phyloP scores from a whole-genome alignment of 192 early-diverging fungal species.

The Podila verticillata region DNA sequence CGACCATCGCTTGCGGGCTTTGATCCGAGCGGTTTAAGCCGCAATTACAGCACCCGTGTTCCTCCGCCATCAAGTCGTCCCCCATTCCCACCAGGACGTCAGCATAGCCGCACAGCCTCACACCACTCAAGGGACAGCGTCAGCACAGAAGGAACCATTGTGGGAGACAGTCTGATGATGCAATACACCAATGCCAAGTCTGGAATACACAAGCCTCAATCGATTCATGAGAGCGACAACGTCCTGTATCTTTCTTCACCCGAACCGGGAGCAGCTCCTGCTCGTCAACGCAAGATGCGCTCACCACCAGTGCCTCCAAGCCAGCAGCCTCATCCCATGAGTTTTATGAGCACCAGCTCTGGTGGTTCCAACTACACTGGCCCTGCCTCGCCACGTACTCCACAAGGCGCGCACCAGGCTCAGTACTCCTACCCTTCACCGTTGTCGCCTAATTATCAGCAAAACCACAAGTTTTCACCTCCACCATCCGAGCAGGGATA shows the following conservation, averaged over 20 bases:
- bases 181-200: constrained; percentile 10
- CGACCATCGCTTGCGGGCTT: constrained; percentile 1
- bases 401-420: not conserved
- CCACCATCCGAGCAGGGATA: constrained; percentile 12
- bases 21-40: constrained; percentile 16
- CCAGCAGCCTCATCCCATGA: constrained; percentile 15
- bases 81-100: constrained; percentile 23
- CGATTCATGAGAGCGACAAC: not conserved
- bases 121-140: constrained; percentile 34
- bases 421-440: constrained; percentile 19
- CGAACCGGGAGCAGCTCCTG: constrained; percentile 2
- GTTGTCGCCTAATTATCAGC: constrained; percentile 15
- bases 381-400: not conserved
- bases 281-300: constrained; percentile 29
- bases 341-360: constrained; percentile 32
- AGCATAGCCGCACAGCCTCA: constrained; percentile 15
- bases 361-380: constrained; percentile 27
- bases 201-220: not conserved
- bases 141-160: constrained; percentile 32
- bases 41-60: constrained; percentile 26
- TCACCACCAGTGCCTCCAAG: constrained; percentile 22
- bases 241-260: constrained; percentile 23
- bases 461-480: not conserved
- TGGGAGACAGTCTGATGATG: constrained; percentile 24
- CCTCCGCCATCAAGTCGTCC: constrained; percentile 32